A percentile compares a stretch with the other conserved stretches of the same genome.
Conservation (phyloP, 352 stramenopile species). For the Phytophthora boehmeriae region DNA sequence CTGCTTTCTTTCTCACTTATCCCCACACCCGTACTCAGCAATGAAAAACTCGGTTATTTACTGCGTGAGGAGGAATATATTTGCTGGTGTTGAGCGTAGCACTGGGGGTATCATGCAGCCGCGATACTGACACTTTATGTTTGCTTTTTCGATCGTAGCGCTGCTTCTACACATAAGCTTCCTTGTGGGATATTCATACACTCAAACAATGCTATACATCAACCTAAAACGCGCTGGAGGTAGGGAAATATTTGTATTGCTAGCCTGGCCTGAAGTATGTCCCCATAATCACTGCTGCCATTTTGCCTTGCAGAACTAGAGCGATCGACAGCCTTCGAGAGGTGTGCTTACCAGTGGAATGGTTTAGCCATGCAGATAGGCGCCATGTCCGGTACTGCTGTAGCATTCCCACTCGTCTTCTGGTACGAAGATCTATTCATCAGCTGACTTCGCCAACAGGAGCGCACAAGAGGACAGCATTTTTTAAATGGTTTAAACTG, state of each 20-base stretch:
- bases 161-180: conserved; percentile 57
- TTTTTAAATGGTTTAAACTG: no score
- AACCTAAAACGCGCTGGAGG: conserved; percentile 62
- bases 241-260: conserved; percentile 18
- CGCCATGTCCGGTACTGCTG: conserved; percentile 56
- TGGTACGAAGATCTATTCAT: conserved; percentile 60
- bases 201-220: conserved; percentile 78
- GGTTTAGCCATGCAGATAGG: conserved; percentile 69
- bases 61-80: conserved; percentile 39
- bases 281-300: neutral
- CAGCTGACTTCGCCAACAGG: no score
- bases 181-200: conserved; percentile 66
- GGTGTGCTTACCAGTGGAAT: conserved; percentile 73
- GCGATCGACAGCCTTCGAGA: conserved; percentile 38
- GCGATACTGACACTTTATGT: neutral
- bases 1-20: conserved; percentile 55
- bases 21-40: conserved; percentile 45
- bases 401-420: conserved; percentile 74
- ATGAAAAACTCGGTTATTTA: conserved; percentile 45
- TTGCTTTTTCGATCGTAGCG: conserved; percentile 20
- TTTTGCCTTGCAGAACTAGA: conserved; percentile 24
- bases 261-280: neutral
- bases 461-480: no score
- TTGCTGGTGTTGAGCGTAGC: neutral
- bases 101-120: no score